phyloP scores from a whole-genome alignment of 164 flowering plant genomes.

The Warburgia ugandensis region DNA sequence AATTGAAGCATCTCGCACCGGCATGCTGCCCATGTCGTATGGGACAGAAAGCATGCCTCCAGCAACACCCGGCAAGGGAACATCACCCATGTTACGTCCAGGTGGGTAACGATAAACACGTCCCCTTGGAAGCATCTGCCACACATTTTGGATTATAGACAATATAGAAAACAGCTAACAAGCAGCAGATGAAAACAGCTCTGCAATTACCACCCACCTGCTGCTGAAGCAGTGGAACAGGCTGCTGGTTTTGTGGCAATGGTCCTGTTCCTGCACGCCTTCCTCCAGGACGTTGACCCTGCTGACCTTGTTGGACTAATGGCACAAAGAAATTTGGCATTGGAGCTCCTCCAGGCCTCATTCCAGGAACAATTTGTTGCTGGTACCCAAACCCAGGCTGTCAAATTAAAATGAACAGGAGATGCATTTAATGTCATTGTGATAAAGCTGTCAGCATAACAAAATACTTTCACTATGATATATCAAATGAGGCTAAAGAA shows the following conservation, averaged over 20 bases:
- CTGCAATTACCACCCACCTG: constrained; percentile 33
- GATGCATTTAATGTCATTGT: too few relatives aligned
- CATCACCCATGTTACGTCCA: constrained; percentile 70
- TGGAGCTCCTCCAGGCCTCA: constrained; percentile 75
- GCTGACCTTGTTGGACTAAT: constrained; percentile 68
- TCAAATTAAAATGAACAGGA: not conserved
- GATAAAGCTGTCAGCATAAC: too few relatives aligned
- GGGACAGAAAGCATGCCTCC: constrained; percentile 62
- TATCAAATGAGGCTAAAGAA: too few relatives aligned
- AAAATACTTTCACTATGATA: too few relatives aligned
- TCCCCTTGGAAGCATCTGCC: constrained; percentile 79
- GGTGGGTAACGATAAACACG: constrained; percentile 66
- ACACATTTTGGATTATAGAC: not conserved
- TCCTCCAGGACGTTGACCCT: constrained; percentile 69
- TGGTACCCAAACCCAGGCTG: constrained; percentile 82
- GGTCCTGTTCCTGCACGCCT: constrained; percentile 52
- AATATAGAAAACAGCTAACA: not conserved
- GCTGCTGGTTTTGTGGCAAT: constrained; percentile 58
- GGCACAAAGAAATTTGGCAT: constrained; percentile 68
- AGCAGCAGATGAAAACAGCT: not conserved
- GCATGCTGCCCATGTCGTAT: constrained; percentile 55
- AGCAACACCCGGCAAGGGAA: constrained; percentile 52
- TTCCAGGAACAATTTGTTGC: constrained; percentile 78
- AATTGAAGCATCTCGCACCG: constrained; percentile 36
- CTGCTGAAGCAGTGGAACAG: constrained; percentile 64